Base-by-base conservation (phyloP, 2,329 filamentous ascomycete genomes). In the Cercospora sp. region DNA sequence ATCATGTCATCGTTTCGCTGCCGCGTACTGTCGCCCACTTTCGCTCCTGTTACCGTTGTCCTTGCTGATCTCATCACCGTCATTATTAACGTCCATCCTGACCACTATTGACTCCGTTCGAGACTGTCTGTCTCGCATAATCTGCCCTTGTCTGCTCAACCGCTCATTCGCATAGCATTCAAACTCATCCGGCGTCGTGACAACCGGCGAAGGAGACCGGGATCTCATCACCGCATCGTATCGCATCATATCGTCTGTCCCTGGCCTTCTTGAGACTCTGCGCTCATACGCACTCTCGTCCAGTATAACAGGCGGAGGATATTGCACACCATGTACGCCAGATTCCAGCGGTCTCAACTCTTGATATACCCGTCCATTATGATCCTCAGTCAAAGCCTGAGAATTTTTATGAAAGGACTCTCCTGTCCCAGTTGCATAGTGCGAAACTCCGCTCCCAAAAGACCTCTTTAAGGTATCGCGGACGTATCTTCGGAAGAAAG, bases 401-500 rank as follows among this genome's bases (percentile, higher is more conserved):
- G 55, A 59, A n/a, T 21, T 37, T 10, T 37, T 37, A 10, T 32
- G 55, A 12, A 37, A 34, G 24, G 55, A 34, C 30, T 61, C 37
- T 4, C 55, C 26, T 10, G 58, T 64, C 6, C 57, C 64, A 16
- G 63, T n/a, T 4, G 66, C 68, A 24, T 72, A 63, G 18, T 71
- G 67, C 16, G 65, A 67, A 7, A 71, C 61, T 9, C 67, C 66
- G 32, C 69, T 67, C 24, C 53, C 55, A 13, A 70, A 67, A 7
- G 65, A 65, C 9, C 73, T 55, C 10, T 63, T 63, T 16, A 74
- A 21, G 5, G 67, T 65, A 26, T 73, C 72, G 55, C 69, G 68
- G 10, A 77, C 68, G 45, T 77, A 77, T 16, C 68, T 66, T 16
- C 74, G 70, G 66, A 77, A 73, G 67, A 78, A 74, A 5, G 72